A percentile compares a stretch with the other conserved stretches of the same genome.
Conservation (phyloP, 345 rosid species). For the Citrus australasica region DNA sequence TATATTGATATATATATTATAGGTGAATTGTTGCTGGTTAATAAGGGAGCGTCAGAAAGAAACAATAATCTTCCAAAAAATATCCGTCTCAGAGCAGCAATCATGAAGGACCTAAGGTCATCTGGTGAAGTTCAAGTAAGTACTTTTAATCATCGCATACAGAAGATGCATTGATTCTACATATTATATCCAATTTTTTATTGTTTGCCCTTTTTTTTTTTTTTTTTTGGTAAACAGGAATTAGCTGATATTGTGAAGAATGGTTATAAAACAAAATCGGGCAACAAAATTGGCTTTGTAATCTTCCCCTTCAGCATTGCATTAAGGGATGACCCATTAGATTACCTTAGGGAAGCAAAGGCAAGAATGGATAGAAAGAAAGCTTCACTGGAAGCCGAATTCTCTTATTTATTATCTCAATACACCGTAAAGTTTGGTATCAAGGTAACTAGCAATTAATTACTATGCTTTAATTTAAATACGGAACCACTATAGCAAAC, state of each 20-base stretch:
- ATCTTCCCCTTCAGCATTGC: slow-evolving; percentile 32
- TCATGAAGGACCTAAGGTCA: slow-evolving; percentile 33
- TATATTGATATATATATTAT: background rate
- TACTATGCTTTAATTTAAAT: too few relatives aligned
- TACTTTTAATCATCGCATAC: background rate
- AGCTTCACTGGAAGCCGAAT: slow-evolving; percentile 20
- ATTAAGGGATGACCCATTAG: slow-evolving; percentile 31
- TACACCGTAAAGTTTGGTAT: background rate
- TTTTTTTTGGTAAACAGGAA: slow-evolving; percentile 13
- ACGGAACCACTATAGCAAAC: too few relatives aligned
- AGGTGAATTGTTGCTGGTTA: slow-evolving; percentile 3
- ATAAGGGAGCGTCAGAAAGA: background rate
- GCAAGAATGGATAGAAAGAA: slow-evolving; percentile 34
- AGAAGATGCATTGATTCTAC: too few relatives aligned
- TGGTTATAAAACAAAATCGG: slow-evolving; percentile 24
- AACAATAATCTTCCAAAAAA: slow-evolving; percentile 15
- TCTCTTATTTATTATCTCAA: slow-evolving; percentile 3
- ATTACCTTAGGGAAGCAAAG: slow-evolving; percentile 27
- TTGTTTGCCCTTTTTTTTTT: background rate
- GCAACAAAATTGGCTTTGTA: slow-evolving; percentile 32
- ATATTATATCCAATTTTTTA: too few relatives aligned
- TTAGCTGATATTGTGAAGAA: slow-evolving; percentile 29
- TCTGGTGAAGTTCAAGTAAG: slow-evolving; percentile 33
- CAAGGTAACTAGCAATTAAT: slow-evolving; percentile 13
- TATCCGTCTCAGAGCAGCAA: slow-evolving; percentile 29